Evolutionary conservation across 2,329 filamentous ascomycete species (phyloP).

Genomic region (Arthroderma sp.): DNA sequence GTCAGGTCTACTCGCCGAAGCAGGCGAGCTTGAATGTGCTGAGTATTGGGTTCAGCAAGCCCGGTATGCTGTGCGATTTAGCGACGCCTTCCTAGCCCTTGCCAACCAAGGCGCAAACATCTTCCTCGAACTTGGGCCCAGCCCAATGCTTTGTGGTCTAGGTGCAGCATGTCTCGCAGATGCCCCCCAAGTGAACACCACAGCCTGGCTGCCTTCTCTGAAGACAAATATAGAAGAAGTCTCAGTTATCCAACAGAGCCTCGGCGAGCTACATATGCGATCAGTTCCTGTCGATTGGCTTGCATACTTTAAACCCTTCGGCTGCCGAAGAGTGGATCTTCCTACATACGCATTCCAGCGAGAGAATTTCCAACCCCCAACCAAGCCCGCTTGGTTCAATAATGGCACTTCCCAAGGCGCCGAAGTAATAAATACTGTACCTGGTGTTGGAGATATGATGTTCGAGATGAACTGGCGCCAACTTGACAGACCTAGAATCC

Average conservation of each 20-base stretch:
- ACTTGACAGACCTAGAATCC: too few relatives aligned
- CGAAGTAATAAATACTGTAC: neutral
- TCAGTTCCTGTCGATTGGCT: neutral
- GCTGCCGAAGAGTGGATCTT: neutral
- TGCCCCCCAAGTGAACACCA: neutral
- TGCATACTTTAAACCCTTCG: neutral
- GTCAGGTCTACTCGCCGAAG: neutral
- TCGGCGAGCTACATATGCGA: neutral
- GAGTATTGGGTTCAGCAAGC: slow-evolving; percentile 2
- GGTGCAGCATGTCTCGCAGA: neutral
- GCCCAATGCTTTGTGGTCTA: neutral
- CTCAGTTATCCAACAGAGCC: slow-evolving; percentile 1
- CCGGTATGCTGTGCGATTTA: neutral
- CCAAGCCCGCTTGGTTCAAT: neutral
- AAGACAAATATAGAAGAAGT: neutral
- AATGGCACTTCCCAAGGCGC: neutral
- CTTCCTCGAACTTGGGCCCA: slow-evolving; percentile 1
- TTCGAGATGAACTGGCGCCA: slow-evolving; percentile 1
- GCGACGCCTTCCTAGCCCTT: neutral
- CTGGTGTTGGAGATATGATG: neutral
- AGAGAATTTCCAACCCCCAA: neutral
- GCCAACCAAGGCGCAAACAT: neutral
- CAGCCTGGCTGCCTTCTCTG: neutral
- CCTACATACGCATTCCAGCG: slow-evolving; percentile 2
- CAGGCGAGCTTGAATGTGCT: neutral